These are phyloP conservation scores for Yarrowia sp. DNA, from an alignment of 805 yeast species.

Conservation along the genomic window DNA sequence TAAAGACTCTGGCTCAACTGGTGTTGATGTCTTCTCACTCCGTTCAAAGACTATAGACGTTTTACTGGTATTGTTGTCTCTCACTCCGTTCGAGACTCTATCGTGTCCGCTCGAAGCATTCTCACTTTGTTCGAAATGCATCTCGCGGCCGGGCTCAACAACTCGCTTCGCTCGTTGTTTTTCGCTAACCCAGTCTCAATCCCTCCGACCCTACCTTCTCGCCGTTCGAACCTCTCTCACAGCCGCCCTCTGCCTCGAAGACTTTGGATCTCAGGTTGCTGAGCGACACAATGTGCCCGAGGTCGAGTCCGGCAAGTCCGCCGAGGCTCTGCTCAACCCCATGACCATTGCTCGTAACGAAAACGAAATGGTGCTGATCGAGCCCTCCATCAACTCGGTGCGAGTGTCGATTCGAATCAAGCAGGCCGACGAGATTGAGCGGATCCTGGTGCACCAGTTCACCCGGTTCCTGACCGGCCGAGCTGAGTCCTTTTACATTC, in stretches of 20 bases:
- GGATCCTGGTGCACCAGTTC: constrained; percentile 90
- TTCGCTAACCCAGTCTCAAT: constrained; percentile 74
- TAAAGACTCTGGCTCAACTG: too few species aligned
- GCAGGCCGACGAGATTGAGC: constrained; percentile 97
- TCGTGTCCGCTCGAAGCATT: not conserved
- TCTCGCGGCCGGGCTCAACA: not conserved
- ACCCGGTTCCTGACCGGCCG: constrained; percentile 92
- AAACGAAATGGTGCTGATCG: constrained; percentile 89
- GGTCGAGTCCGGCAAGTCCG: constrained; percentile 77
- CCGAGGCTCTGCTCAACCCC: constrained; percentile 85
- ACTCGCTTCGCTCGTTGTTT: not conserved
- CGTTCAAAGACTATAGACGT: too few species aligned
- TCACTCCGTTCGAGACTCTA: too few species aligned
- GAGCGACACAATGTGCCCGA: constrained; percentile 98
- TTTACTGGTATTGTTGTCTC: too few species aligned
- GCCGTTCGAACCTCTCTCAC: constrained; percentile 93
- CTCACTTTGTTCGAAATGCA: not conserved
- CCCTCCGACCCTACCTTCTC: constrained; percentile 89
- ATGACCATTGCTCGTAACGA: constrained; percentile 92
- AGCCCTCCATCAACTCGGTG: constrained; percentile 90
- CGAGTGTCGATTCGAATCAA: constrained; percentile 91
- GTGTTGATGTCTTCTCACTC: too few species aligned
- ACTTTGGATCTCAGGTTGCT: constrained; percentile 92
- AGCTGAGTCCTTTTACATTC: constrained; percentile 91
- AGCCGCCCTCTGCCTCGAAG: constrained; percentile 90